A percentile compares a stretch with the other conserved stretches of the same genome.
These are phyloP conservation scores for Plasmodium sp. DNA, from an alignment of 169 alveolate genomes.

Conservation along the genomic window DNA sequence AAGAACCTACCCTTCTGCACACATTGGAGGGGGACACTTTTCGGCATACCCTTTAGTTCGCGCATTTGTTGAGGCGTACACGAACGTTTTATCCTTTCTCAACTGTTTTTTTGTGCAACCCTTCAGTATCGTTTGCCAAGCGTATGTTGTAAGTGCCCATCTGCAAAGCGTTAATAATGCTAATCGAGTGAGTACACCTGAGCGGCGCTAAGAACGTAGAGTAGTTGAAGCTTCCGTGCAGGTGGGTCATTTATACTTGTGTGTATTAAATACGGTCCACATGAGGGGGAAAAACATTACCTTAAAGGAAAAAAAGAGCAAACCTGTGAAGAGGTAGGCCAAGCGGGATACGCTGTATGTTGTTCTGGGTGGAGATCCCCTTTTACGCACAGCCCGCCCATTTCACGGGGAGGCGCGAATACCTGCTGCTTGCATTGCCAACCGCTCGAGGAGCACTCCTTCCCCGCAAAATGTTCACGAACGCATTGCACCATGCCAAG, in stretches of 20 bases:
- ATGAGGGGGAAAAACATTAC: background rate
- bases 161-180: background rate
- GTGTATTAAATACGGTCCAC: background rate
- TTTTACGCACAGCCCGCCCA: background rate
- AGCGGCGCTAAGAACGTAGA: background rate
- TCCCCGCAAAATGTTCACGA: background rate
- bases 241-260: background rate
- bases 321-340: background rate
- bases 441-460: background rate
- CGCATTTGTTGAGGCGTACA: background rate
- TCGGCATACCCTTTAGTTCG: background rate
- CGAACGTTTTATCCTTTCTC: background rate
- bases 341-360: background rate
- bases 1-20: background rate
- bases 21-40: background rate
- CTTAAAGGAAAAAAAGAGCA: background rate
- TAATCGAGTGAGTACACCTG: background rate
- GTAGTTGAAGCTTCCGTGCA: background rate
- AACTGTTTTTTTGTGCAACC: background rate
- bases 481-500: slow-evolving; percentile 1
- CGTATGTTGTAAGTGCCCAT: background rate
- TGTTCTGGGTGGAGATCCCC: background rate
- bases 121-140: background rate
- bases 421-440: background rate
- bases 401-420: background rate